Evolutionary conservation across 108 stramenopile genomes (phyloP).

Genomic region (Cyclostephanos invisitatus): DNA sequence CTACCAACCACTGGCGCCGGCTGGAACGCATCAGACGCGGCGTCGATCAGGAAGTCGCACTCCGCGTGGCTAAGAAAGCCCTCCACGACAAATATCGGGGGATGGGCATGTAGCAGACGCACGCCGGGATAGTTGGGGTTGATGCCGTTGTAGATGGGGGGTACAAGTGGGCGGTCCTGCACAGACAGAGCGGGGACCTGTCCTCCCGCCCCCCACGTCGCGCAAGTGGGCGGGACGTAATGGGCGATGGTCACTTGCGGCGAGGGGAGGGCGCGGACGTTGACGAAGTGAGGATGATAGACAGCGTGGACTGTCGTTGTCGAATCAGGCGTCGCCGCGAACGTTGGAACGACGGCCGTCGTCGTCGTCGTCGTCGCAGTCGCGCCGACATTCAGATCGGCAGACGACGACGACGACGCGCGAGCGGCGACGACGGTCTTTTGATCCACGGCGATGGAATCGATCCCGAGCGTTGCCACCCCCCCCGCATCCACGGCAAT

Average conservation of each 20-base stretch:
- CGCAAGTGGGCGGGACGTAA: conserved; percentile 42
- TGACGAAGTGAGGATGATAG: neutral
- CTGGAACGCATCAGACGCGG: conserved; percentile 67
- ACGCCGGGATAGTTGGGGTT: conserved; percentile 82
- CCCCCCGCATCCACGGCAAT: too few species aligned
- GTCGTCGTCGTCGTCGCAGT: neutral
- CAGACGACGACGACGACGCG: neutral
- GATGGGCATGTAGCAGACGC: conserved; percentile 56
- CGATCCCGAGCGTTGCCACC: too few species aligned
- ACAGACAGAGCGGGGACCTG: conserved; percentile 49
- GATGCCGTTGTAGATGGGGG: conserved; percentile 86
- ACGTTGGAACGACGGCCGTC: too few species aligned
- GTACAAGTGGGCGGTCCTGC: conserved; percentile 69
- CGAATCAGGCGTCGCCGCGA: neutral
- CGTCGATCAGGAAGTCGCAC: conserved; percentile 77
- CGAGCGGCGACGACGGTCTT: neutral
- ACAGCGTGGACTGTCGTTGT: neutral
- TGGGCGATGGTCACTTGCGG: conserved; percentile 10
- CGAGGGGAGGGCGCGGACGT: neutral
- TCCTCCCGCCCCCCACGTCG: conserved; percentile 37
- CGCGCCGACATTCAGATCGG: neutral
- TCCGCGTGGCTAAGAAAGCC: conserved; percentile 80
- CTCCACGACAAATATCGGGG: conserved; percentile 78
- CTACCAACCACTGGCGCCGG: conserved; percentile 88
- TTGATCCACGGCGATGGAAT: neutral